A percentile compares a stretch with the other conserved stretches of the same genome.
Evolutionary conservation across 352 stramenopile species (phyloP).

Genomic region (Elongisporangium prolatum): DNA sequence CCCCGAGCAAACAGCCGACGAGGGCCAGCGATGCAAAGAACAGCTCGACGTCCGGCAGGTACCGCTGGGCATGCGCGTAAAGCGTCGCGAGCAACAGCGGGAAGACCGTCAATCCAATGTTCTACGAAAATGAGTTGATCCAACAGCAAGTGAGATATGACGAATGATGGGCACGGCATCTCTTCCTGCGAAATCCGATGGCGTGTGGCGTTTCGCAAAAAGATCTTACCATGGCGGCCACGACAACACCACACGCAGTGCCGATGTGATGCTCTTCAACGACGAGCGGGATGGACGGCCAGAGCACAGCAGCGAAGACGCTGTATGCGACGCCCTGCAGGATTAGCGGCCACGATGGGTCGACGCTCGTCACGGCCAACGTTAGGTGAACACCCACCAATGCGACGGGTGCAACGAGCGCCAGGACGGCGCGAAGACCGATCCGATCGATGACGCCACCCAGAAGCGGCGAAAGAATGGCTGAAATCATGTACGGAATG

Average conservation of each 20-base stretch:
- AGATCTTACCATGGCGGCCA: neutral
- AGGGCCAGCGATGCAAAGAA: constrained; percentile 44
- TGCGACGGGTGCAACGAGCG: constrained; percentile 39
- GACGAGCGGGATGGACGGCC: constrained; percentile 63
- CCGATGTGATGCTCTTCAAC: neutral
- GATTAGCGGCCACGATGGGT: constrained; percentile 63
- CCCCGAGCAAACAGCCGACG: constrained; percentile 27
- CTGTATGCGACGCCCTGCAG: constrained; percentile 81
- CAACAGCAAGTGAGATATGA: neutral
- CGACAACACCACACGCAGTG: constrained; percentile 1
- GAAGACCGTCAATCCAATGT: constrained; percentile 59
- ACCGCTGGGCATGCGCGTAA: constrained; percentile 27
- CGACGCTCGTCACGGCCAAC: constrained; percentile 42
- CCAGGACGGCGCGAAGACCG: constrained; percentile 57
- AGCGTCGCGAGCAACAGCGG: constrained; percentile 48
- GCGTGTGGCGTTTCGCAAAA: neutral
- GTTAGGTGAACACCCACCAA: constrained; percentile 68
- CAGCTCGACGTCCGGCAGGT: constrained; percentile 50
- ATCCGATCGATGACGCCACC: constrained; percentile 78
- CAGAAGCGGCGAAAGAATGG: constrained; percentile 63
- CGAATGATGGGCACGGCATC: neutral
- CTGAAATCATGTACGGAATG: constrained; percentile 84
- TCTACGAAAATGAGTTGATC: constrained; percentile 17
- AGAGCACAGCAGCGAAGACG: constrained; percentile 80
- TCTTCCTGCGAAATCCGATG: neutral